Evolutionary conservation across 441 rosid genomes (phyloP).

Genomic region (Erodium texanum): DNA sequence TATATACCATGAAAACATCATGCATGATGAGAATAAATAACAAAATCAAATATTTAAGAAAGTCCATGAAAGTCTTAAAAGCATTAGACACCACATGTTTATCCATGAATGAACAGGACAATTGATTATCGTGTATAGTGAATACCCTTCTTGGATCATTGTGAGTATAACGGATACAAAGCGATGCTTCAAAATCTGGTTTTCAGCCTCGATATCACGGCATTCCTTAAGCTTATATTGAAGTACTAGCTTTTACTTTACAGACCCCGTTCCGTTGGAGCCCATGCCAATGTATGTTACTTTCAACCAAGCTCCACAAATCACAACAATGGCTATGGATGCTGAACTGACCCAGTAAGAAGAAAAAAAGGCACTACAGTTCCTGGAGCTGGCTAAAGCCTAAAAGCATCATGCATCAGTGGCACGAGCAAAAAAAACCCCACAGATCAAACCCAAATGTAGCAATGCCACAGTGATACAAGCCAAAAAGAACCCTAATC

Average conservation of each 20-base stretch:
- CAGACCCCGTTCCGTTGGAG: background rate
- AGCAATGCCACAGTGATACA: background rate
- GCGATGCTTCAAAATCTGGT: background rate
- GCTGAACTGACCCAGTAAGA: background rate
- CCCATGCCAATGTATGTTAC: background rate
- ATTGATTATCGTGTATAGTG: background rate
- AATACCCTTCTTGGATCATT: constrained; percentile 1
- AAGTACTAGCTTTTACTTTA: background rate
- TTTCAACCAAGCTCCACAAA: background rate
- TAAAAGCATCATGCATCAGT: background rate
- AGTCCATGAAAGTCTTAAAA: background rate
- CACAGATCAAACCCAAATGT: background rate
- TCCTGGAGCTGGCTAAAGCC: background rate
- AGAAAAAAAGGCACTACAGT: background rate
- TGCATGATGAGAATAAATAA: background rate
- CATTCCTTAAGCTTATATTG: background rate
- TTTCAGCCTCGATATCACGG: background rate
- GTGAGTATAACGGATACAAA: background rate
- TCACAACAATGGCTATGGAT: background rate
- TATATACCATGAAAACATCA: background rate
- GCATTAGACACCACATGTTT: background rate
- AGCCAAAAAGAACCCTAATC: background rate
- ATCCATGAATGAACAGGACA: background rate
- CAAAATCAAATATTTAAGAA: background rate
- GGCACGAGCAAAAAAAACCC: background rate